Conservation (phyloP, 2,329 filamentous ascomycete genomes). For the Paraconiothyrium sp. region DNA sequence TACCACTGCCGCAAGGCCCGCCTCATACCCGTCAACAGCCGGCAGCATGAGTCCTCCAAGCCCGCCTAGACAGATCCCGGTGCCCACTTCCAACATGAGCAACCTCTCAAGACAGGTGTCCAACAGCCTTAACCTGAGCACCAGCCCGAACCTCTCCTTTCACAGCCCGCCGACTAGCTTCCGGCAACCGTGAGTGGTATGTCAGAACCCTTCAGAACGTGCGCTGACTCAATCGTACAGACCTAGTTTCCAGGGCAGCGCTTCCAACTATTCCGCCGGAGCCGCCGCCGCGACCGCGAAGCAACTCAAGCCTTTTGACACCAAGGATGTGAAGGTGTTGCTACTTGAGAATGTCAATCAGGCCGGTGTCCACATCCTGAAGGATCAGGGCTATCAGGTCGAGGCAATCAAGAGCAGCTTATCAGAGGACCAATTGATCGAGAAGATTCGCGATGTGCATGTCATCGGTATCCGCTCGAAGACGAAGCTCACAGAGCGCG, state of each 20-base stretch:
- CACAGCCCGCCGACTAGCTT: constrained; percentile 74
- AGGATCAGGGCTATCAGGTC: constrained; percentile 91
- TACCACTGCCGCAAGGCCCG: not conserved
- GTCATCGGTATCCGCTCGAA: constrained; percentile 98
- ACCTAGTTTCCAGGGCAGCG: constrained; percentile 47
- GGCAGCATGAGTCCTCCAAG: constrained; percentile 31
- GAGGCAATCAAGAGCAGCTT: constrained; percentile 89
- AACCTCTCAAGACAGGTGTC: constrained; percentile 59
- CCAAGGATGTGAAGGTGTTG: constrained; percentile 94
- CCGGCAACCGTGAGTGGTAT: constrained; percentile 42
- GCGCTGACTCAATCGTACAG: not conserved
- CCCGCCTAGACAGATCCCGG: constrained; percentile 47
- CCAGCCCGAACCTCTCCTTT: constrained; percentile 78
- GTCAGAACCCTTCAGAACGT: too few species aligned
- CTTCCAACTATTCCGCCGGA: constrained; percentile 38
- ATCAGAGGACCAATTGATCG: constrained; percentile 90
- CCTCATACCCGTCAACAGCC: constrained; percentile 21
- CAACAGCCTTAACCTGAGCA: constrained; percentile 73
- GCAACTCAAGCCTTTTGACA: constrained; percentile 93
- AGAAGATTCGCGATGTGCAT: constrained; percentile 97
- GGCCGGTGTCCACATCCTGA: constrained; percentile 84
- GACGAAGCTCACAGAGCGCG: constrained; percentile 88
- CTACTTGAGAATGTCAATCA: constrained; percentile 96
- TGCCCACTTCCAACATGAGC: constrained; percentile 35
- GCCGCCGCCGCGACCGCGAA: constrained; percentile 65